phyloP scores from a whole-genome alignment of 176 grass and related monocot genomes.

The Zoysia japonica region DNA sequence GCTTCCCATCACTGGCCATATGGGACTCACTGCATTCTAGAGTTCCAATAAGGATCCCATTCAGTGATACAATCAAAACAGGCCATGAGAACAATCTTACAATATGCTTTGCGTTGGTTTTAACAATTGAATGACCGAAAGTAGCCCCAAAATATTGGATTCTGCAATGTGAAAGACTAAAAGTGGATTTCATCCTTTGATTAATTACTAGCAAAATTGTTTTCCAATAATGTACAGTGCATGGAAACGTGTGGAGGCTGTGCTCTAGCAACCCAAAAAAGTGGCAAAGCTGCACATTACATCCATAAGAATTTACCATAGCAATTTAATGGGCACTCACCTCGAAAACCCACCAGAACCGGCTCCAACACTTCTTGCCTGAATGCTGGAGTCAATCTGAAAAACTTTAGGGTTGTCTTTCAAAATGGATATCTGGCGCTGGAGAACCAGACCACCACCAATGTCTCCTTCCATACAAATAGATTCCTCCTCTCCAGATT shows the following conservation, averaged over 20 bases:
- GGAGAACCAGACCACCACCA: conserved; percentile 77
- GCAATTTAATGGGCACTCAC: conserved; percentile 35
- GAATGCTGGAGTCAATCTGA: conserved; percentile 80
- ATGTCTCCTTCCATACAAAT: conserved; percentile 95
- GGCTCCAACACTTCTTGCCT: conserved; percentile 77
- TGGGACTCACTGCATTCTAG: background rate
- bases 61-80: background rate
- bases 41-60: background rate
- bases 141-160: background rate
- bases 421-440: conserved; percentile 74
- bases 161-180: background rate
- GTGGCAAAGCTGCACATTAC: background rate
- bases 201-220: background rate
- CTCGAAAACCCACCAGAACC: conserved; percentile 96
- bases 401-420: conserved; percentile 64
- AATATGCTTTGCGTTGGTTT: background rate
- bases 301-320: background rate
- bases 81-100: background rate
- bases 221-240: conserved; percentile 21
- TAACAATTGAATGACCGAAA: background rate
- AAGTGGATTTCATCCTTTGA: background rate
- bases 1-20: background rate
- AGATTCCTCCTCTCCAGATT: conserved; percentile 78
- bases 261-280: background rate
- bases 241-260: background rate